Evolutionary conservation across 2,329 filamentous ascomycete species (phyloP), one percentile per base, ranked within the genome.

Genomic region (Trichoderma brevicompactum): DNA sequence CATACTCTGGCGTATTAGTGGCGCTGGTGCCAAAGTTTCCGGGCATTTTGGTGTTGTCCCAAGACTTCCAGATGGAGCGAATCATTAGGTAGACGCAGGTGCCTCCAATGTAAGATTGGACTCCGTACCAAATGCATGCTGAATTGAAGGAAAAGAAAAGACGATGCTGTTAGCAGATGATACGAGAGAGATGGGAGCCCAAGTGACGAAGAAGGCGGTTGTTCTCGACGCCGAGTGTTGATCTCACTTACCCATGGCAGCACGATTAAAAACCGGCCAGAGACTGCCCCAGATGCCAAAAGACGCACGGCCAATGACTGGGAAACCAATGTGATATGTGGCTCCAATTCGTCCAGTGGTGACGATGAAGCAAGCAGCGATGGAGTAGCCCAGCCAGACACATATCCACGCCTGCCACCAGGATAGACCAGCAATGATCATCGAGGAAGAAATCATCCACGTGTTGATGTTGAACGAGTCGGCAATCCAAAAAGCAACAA

Each of bases 341-440:
- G 93, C 91, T 66, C 93, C 94, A 56, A 96, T 94, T 55, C 92
- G 88, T 69, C 92, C 92, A 6, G 91, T 96, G 69, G 89, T 68
- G 72, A 87, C 90, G 69, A 96, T 84, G 77, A 97, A 96, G 74
- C 79, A 80, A 38, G 83, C 92, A 0, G 92, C 87, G 69, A 96
- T 88, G 44, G 87, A 82, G 74, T 97, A 96, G 63, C 94, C 93
- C 34, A 94, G 79, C 89, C 92, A 94, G 49, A 97, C 91, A 73
- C 91, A 93, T n/a, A 92, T 79, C 89, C 90, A 92, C 13, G 91
- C 89, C 79, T 96, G 92, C 92, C 92, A 96, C 92, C 92, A 96
- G 7, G 91, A 92, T 23, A 96, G 82, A 12, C 92, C 92, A 54
- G 80, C 82, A 1, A 89, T 85, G 40, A 96, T 92, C 86, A 92